phyloP scores from a whole-genome alignment of 768 basidiomycete genomes.

The Leccinum pellstonianum region DNA sequence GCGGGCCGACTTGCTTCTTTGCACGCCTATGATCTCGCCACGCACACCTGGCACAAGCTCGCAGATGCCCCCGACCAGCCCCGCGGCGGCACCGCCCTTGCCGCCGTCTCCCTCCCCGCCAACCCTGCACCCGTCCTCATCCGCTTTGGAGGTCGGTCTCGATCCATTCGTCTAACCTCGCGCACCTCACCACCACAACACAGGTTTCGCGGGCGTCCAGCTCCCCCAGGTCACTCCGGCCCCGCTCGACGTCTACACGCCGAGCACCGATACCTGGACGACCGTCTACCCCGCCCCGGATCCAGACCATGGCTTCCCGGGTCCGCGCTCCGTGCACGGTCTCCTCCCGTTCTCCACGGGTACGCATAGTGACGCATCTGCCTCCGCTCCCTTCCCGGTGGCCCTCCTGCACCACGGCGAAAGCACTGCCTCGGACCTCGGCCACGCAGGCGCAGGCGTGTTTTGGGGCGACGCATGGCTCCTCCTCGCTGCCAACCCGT shows the following conservation, averaged over 20 bases:
- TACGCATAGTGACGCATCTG: neutral
- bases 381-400: constrained; percentile 13
- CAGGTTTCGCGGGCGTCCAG: constrained; percentile 39
- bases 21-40: constrained; percentile 34
- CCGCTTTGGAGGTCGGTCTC: constrained; percentile 36
- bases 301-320: constrained; percentile 31
- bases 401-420: constrained; percentile 40
- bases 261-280: constrained; percentile 24
- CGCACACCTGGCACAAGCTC: constrained; percentile 32
- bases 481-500: constrained; percentile 17
- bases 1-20: constrained; percentile 36
- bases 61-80: constrained; percentile 38
- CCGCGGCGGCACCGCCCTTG: constrained; percentile 42
- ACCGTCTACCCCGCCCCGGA: constrained; percentile 26
- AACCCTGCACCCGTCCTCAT: constrained; percentile 29
- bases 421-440: constrained; percentile 33
- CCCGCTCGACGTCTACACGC: constrained; percentile 37
- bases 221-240: constrained; percentile 28
- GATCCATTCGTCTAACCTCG: fast-evolving
- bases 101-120: constrained; percentile 22
- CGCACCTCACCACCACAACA: neutral
- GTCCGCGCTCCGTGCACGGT: constrained; percentile 36
- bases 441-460: constrained; percentile 40
- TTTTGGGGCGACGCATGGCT: constrained; percentile 43
- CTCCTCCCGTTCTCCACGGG: constrained; percentile 25